Evolutionary conservation across 768 basidiomycete genomes (phyloP).

Genomic region (Pisolithus marmoratus): DNA sequence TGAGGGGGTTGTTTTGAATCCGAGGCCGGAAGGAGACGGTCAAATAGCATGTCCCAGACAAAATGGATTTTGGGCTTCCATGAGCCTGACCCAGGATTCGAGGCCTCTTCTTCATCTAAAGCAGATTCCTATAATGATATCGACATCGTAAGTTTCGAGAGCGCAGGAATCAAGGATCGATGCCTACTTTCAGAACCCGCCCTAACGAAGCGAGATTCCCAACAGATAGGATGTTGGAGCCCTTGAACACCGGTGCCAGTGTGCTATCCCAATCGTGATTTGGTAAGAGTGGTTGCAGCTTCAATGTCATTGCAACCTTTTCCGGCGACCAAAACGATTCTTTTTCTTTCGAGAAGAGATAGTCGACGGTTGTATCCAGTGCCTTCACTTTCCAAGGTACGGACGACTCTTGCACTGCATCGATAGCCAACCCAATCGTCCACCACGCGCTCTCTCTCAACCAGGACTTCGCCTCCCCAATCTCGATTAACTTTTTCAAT

Average conservation of each 20-base stretch:
- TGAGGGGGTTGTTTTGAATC: constrained; percentile 31
- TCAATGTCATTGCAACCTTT: constrained; percentile 75
- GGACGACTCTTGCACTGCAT: constrained; percentile 50
- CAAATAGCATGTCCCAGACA: constrained; percentile 82
- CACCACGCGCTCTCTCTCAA: constrained; percentile 90
- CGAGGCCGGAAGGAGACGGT: constrained; percentile 57
- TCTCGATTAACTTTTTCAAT: constrained; percentile 51
- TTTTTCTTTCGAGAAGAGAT: constrained; percentile 36
- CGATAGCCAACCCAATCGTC: constrained; percentile 59
- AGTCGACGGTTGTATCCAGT: constrained; percentile 41
- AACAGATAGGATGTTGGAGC: constrained; percentile 57
- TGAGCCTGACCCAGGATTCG: constrained; percentile 46
- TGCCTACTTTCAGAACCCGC: constrained; percentile 68
- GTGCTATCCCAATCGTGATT: constrained; percentile 62
- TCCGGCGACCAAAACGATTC: constrained; percentile 72
- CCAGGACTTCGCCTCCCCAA: constrained; percentile 88
- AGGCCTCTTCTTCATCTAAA: constrained; percentile 46
- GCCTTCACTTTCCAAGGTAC: constrained; percentile 72
- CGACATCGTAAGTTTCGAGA: constrained; percentile 3
- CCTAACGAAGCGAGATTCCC: constrained; percentile 73
- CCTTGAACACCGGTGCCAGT: constrained; percentile 73
- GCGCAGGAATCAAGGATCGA: background rate
- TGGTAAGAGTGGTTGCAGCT: constrained; percentile 57
- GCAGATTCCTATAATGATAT: constrained; percentile 45
- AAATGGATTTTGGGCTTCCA: constrained; percentile 94